Evolutionary conservation across 1,284 basidiomycete species (phyloP).

Genomic region (Schizopora paradoxa): DNA sequence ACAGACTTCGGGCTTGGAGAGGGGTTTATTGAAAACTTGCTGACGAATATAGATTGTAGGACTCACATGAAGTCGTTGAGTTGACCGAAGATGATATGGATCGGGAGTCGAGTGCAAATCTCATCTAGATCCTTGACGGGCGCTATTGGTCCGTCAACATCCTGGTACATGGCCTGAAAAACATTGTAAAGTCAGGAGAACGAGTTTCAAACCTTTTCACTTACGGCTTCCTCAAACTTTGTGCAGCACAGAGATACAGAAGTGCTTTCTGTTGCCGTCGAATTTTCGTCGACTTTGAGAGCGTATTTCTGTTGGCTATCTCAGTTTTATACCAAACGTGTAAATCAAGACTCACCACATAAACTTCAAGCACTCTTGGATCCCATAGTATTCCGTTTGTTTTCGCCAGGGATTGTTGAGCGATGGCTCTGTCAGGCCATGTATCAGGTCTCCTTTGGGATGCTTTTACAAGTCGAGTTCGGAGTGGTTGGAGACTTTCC

Average conservation of each 20-base stretch:
- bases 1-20: constrained; percentile 35
- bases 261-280: constrained; percentile 27
- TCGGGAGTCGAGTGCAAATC: constrained; percentile 35
- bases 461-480: constrained; percentile 34
- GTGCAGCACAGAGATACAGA: constrained; percentile 48
- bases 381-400: no score
- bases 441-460: constrained; percentile 42
- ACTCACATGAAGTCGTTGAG: constrained; percentile 46
- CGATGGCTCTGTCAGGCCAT: constrained; percentile 45
- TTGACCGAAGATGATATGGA: constrained; percentile 47
- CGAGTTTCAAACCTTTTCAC: constrained; percentile 17
- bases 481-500: constrained; percentile 35
- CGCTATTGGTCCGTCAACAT: constrained; percentile 43
- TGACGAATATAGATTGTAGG: neutral
- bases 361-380: constrained; percentile 38
- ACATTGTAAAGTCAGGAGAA: neutral
- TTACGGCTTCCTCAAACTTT: constrained; percentile 51
- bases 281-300: constrained; percentile 32
- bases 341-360: constrained; percentile 36
- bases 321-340: constrained; percentile 1
- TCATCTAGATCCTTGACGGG: constrained; percentile 41
- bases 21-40: constrained; percentile 3
- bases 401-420: constrained; percentile 33
- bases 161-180: constrained; percentile 43
- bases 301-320: constrained; percentile 36